These are phyloP conservation scores for Malus sieversii DNA, from an alignment of 306 rosid species.

Conservation along the genomic window DNA sequence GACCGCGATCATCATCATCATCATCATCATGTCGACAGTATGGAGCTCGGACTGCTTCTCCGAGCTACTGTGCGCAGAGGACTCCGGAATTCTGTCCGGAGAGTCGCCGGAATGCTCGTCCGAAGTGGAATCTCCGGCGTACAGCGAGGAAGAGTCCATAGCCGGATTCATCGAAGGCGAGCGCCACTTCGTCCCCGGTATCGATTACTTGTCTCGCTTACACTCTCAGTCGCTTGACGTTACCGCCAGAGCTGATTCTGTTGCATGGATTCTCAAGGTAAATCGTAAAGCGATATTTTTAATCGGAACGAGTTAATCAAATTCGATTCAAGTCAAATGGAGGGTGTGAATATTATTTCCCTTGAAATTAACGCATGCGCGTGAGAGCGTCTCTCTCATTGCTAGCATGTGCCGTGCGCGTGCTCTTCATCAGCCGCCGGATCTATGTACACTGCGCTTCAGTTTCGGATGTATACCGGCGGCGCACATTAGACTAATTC, in stretches of 20 bases:
- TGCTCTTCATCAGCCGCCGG: not conserved
- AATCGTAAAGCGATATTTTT: not conserved
- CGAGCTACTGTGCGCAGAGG: constrained; percentile 73
- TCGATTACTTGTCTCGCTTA: constrained; percentile 57
- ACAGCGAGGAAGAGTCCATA: constrained; percentile 63
- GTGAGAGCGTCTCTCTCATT: not conserved
- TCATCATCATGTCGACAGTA: constrained; percentile 34
- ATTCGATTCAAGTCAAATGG: not conserved
- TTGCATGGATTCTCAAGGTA: constrained; percentile 99
- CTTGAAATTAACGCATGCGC: not conserved
- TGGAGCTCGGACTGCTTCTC: constrained; percentile 59
- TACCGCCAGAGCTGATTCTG: constrained; percentile 65
- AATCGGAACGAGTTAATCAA: not conserved
- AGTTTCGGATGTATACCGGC: not conserved
- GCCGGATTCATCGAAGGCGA: constrained; percentile 79
- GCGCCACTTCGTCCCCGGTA: constrained; percentile 66
- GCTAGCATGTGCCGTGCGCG: not conserved
- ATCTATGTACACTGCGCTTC: not conserved
- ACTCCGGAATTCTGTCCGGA: constrained; percentile 49
- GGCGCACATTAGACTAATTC: not conserved
- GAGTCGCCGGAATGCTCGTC: constrained; percentile 63
- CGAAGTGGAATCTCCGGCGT: constrained; percentile 37
- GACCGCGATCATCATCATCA: constrained; percentile 46
- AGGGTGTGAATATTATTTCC: not conserved
- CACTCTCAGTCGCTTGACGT: constrained; percentile 57